phyloP scores from a whole-genome alignment of 164 flowering plant species.

The Aristolochia californica region DNA sequence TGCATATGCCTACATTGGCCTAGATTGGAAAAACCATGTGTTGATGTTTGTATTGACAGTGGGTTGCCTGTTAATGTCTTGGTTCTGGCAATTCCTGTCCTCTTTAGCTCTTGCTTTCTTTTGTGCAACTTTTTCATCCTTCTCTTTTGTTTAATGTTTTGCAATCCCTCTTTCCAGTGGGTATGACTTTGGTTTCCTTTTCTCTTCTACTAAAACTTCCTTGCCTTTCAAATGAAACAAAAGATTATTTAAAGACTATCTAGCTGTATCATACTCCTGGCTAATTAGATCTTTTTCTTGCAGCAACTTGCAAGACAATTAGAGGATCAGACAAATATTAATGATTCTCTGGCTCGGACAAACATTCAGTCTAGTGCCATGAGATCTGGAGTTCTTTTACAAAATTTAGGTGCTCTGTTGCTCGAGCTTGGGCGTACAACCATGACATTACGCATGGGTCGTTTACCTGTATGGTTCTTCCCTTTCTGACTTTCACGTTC shows the following conservation, averaged over 20 bases:
- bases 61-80: too few relatives aligned
- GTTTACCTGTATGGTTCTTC: constrained; percentile 45
- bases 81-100: too few relatives aligned
- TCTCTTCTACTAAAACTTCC: not conserved
- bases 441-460: constrained; percentile 75
- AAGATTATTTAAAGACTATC: too few relatives aligned
- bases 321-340: constrained; percentile 38
- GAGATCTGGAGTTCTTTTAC: constrained; percentile 52
- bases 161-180: too few relatives aligned
- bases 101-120: too few relatives aligned
- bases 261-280: too few relatives aligned
- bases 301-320: constrained; percentile 69
- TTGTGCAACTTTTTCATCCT: too few relatives aligned
- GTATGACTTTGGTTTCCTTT: too few relatives aligned
- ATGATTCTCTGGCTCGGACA: constrained; percentile 35
- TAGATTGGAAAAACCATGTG: too few relatives aligned
- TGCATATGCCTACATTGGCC: too few relatives aligned
- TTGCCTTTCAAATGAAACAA: not conserved
- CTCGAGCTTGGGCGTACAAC: constrained; percentile 90
- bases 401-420: constrained; percentile 67
- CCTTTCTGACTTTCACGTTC: constrained; percentile 1
- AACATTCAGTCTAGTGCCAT: constrained; percentile 44
- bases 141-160: too few relatives aligned
- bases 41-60: too few relatives aligned
- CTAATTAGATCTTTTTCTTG: constrained; percentile 2